Evolutionary conservation across 495 filamentous ascomycete species (phyloP), one percentile per base, ranked within the genome.

Genomic region (Aspergillus mulundensis): DNA sequence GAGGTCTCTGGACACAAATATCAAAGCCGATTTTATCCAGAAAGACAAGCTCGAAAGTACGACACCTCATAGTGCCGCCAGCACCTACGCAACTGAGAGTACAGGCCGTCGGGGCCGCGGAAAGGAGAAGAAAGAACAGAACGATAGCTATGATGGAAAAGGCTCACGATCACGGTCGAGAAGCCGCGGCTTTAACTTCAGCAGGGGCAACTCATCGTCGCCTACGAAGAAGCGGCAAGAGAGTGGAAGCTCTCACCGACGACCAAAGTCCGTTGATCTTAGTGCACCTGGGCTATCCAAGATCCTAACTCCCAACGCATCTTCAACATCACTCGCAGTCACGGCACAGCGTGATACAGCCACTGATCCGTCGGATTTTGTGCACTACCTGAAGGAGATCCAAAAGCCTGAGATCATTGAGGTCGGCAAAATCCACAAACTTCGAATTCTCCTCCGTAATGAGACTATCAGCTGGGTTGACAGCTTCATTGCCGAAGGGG

Each of bases 401-500:
- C 85, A 84, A 57, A 84, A 88, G 67, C 90, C 91, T 1, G 81
- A 95, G 64, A 74, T 84, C 51, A 83, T 97, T 2, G 93, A 97
- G 64, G 88, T 97, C n/a, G 90, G 91, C 10, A 89, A 89, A 59
- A 70, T 98, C 11, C 95, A 98, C 69, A 98, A 98, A 70, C 80
- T 98, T 19, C 86, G 93, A 6, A 77, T 96, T 44, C 77, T 97
- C 11, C 78, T 97, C 32, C 87, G 94, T 7, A 97, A 97, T 65
- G 94, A 98, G 74, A 94, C 91, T 3, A 87, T 98, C 2, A 82
- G 84, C 16, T 98, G 95, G 95, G 93, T 95, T 1, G 90, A 97
- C 61, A 79, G 82, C 7, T 98, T 98, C 69, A 88, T 97, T 60
- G 76, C 82, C 19, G 81, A 89, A 60, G 92, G 91, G 16, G 94